These are phyloP conservation scores for Didymella exigua DNA, from an alignment of 2,329 filamentous ascomycete genomes.

Conservation along the genomic window DNA sequence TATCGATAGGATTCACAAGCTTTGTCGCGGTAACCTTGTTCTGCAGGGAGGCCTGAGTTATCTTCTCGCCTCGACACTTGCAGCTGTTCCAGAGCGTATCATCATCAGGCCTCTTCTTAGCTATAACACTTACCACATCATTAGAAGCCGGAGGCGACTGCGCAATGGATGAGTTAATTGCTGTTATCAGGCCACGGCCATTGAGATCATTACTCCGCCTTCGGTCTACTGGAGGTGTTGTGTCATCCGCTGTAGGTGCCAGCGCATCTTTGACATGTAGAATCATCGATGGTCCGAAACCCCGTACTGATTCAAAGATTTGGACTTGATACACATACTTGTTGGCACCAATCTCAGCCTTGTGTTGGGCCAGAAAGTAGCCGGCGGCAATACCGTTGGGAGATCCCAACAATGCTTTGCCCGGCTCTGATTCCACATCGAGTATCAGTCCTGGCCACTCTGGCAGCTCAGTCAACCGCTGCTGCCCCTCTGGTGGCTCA, in stretches of 20 bases:
- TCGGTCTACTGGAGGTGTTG: too few relatives aligned
- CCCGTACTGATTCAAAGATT: not conserved
- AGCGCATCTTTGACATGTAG: not conserved
- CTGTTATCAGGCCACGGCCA: not conserved
- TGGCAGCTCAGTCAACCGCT: not conserved
- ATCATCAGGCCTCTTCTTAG: not conserved
- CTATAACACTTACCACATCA: not conserved
- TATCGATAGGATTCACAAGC: not conserved
- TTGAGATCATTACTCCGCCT: not conserved
- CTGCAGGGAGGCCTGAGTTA: not conserved
- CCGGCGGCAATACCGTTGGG: conserved; percentile 8
- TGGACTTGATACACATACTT: conserved; percentile 9
- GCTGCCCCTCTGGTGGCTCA: not conserved
- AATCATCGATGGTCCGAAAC: not conserved
- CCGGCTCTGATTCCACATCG: not conserved
- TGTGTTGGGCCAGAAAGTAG: conserved; percentile 15
- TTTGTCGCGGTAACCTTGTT: conserved; percentile 6
- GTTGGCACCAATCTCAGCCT: conserved; percentile 8
- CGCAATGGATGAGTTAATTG: not conserved
- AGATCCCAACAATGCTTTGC: conserved; percentile 16
- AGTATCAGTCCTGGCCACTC: not conserved
- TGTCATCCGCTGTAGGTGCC: not conserved
- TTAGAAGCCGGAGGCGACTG: not conserved
- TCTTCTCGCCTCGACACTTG: conserved; percentile 7
- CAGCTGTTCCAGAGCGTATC: not conserved